Base-by-base conservation (phyloP, 345 rosid genomes). In the Arabidopsis suecica region DNA sequence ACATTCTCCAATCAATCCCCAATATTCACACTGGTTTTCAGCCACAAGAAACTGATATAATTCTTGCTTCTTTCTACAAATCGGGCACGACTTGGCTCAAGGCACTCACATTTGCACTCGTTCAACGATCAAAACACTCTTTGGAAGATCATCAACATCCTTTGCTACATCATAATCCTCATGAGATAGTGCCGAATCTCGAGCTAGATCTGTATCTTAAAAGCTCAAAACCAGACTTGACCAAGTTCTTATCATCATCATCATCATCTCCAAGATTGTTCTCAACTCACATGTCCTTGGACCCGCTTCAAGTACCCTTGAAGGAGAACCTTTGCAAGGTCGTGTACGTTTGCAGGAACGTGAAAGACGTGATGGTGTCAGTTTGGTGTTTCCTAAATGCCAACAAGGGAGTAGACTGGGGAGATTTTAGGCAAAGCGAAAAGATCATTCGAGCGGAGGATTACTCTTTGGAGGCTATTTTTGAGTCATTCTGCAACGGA, bases 31-130 rank as follows among this genome's bases (percentile, higher is more conserved):
- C 20, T 1, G 48, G 77, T 44, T 88, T 88, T 14, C 77, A 78
- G 50, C 83, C 86, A 41, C 74, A 66, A 3, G 72, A 76, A 10
- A 16, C 79, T 6, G 89, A 86, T 37, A 18, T 86, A 30, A 62
- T 84, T 49, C 59, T 88, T 9, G 82, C 77, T 36, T 80, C 89
- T 10, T 69, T 70, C 55, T 89, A 88, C 2, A 81, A 81, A 58
- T 78, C 83, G 9, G 88, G 89, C 56, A 80, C 84, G 20, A 81
- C 83, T 3, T 88, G 91, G 91, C 42, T 88, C 5, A 86, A 88
- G 60, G 85, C 89, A 3, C 7, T 88, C 10, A 55, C 68, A 0
- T 72, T 88, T 34, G 82, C 88, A 3, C 22, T 86, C 34, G 8
- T 83, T 3, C 69, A 84, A 13, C 60, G 87, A 23, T 59, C 25